Evolutionary conservation across 352 stramenopile genomes (phyloP), one percentile per base, ranked within the genome.

Genomic region (Phytopythium sindhum): DNA sequence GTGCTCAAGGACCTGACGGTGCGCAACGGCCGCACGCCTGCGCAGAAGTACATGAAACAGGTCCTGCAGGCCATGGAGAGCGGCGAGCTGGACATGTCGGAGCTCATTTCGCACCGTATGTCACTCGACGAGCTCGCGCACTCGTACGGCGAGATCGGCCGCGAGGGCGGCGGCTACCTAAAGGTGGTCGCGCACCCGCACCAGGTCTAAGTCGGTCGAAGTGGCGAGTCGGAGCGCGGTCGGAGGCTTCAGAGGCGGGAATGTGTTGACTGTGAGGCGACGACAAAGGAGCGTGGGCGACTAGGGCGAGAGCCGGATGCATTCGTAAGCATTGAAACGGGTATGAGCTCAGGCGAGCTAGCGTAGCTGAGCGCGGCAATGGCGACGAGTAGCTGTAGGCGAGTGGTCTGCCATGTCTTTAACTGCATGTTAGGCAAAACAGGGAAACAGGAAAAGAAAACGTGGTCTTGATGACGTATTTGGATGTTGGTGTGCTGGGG

Each of bases 1-100:
- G 78, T 81, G 50, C 82, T 85, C 72, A 89, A 89, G 68, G 62
- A 79, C 53, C 60, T 89, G 61, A 87, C 72, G 48, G 65, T 89
- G 57, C 68, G 79, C 50, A 72, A 73, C 51, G 80, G 80, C 14
- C 76, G 77, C 33, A 75, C 66, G 12, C 77, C 78, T 1, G 74
- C 78, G 41, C 80, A 87, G 56, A 80, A 85, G 54, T 88, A 86
- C 59, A 85, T 81, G 55, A 75, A 76, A 19, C 53, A 84, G 55
- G 78, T 86, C 1, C 75, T 86, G 28, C 63, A 77, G 55, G 78
- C 78, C 14, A 84, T 89, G 39, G 77, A 81, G 2, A 80, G 72
- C 35, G 77, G 75, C 15, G 72, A 88, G 57, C 54, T 89, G 21
- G 80, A 91, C 57, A 73, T 73, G 45, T 77, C 75, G 44, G 64